A percentile compares a stretch with the other conserved stretches of the same genome.
These are phyloP conservation scores for Friedmanniomyces simplex DNA, from an alignment of 495 filamentous ascomycete species.

Conservation along the genomic window DNA sequence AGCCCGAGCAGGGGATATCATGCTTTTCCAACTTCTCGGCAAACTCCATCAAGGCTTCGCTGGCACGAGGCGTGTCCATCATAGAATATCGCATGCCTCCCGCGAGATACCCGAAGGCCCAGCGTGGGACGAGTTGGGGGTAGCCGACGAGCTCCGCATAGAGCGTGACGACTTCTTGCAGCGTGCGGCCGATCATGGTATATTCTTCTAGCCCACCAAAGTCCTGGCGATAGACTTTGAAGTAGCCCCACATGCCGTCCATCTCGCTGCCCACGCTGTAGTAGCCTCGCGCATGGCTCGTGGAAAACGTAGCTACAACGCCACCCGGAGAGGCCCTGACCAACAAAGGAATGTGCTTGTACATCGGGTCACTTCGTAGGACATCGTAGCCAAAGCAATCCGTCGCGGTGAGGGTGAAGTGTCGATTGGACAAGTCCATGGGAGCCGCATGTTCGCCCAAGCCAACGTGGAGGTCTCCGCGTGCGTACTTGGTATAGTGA, in stretches of 20 bases:
- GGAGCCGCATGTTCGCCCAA: conserved; percentile 61
- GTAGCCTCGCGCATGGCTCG: conserved; percentile 49
- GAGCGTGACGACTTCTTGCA: conserved; percentile 50
- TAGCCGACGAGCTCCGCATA: conserved; percentile 58
- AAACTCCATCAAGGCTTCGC: conserved; percentile 48
- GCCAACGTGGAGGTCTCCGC: conserved; percentile 50
- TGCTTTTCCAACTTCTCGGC: conserved; percentile 48
- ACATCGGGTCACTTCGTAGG: conserved; percentile 58
- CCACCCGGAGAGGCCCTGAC: conserved; percentile 52
- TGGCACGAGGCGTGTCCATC: conserved; percentile 50
- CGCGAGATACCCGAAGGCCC: conserved; percentile 59
- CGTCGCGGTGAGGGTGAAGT: conserved; percentile 54
- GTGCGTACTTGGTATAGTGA: conserved; percentile 50
- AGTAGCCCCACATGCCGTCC: conserved; percentile 59
- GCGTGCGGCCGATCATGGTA: conserved; percentile 52
- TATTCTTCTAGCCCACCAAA: conserved; percentile 62
- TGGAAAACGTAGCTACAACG: conserved; percentile 56
- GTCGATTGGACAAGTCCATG: conserved; percentile 57
- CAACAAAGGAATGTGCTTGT: conserved; percentile 61
- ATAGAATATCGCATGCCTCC: conserved; percentile 62
- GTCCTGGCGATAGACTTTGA: conserved; percentile 61
- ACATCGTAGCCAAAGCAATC: conserved; percentile 63
- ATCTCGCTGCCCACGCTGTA: conserved; percentile 61
- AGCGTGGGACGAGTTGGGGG: conserved; percentile 53
- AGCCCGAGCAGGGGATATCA: conserved; percentile 59